A percentile compares a stretch with the other conserved stretches of the same genome.
phyloP scores from a whole-genome alignment of 1,139 yeast genomes.

The Arxiozyma telluris region DNA sequence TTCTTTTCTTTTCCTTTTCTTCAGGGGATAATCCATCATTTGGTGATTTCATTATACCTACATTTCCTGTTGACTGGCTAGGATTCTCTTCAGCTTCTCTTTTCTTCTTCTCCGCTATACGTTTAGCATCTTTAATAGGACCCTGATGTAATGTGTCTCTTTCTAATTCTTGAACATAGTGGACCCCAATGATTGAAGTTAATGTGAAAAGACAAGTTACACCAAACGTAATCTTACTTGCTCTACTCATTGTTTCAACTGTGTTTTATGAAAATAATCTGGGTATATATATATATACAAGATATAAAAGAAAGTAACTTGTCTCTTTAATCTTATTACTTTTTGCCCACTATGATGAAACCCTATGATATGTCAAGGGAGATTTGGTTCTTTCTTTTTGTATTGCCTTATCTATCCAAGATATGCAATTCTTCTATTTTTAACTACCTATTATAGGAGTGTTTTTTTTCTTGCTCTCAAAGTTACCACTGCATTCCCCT shows the following conservation, averaged over 20 bases:
- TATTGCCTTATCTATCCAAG: background rate
- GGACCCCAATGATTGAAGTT: constrained; percentile 56
- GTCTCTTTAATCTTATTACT: too few species aligned
- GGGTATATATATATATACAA: background rate
- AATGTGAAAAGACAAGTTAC: constrained; percentile 48
- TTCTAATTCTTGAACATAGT: constrained; percentile 57
- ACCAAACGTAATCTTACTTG: constrained; percentile 62
- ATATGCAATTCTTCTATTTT: too few species aligned
- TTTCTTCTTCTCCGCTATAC: constrained; percentile 42
- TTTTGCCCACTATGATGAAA: background rate
- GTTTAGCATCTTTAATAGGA: constrained; percentile 66
- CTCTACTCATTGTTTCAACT: constrained; percentile 47
- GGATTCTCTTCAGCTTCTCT: constrained; percentile 33
- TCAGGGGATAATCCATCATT: constrained; percentile 15
- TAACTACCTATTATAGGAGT: background rate
- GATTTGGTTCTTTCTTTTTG: background rate
- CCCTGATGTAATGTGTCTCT: constrained; percentile 67
- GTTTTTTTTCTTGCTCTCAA: background rate
- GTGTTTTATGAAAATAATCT: background rate
- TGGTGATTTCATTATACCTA: background rate
- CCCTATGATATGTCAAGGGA: background rate
- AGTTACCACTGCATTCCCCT: background rate
- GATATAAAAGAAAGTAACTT: background rate
- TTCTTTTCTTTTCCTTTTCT: constrained; percentile 35
- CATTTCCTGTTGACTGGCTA: background rate